Conservation (phyloP, 2,329 filamentous ascomycete species). For the Samsoniella hepiali region DNA sequence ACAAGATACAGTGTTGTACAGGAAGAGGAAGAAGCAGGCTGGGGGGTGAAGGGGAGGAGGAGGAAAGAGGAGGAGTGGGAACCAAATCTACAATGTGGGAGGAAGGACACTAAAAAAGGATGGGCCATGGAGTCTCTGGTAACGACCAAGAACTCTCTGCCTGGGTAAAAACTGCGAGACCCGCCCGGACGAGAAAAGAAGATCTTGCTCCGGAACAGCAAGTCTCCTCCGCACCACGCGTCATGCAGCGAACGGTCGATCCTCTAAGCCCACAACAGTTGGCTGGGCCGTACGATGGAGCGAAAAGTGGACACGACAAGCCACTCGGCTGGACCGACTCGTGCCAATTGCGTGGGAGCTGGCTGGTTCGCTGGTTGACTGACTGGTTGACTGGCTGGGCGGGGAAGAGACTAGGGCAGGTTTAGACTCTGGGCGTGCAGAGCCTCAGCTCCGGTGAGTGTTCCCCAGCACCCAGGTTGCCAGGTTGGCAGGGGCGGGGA, state of each 20-base stretch:
- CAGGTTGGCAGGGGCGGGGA: neutral
- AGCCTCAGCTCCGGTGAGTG: constrained; percentile 6
- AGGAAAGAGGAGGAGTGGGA: neutral
- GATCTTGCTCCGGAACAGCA: constrained; percentile 12
- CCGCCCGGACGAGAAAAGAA: neutral
- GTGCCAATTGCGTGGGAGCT: constrained; percentile 1
- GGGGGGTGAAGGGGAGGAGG: neutral
- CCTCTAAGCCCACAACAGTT: neutral
- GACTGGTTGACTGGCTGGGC: neutral
- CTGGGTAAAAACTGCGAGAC: neutral
- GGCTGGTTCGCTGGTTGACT: neutral
- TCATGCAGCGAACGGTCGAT: constrained; percentile 15
- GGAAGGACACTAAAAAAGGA: constrained; percentile 4
- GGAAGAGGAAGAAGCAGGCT: constrained; percentile 1
- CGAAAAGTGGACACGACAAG: constrained; percentile 4
- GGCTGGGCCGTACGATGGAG: constrained; percentile 6
- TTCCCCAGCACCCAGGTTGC: neutral
- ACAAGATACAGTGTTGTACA: neutral
- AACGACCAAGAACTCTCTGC: neutral
- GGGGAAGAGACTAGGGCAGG: neutral
- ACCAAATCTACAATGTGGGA: neutral
- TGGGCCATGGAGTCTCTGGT: neutral
- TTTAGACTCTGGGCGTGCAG: constrained; percentile 13
- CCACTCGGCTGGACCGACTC: constrained; percentile 1
- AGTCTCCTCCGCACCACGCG: constrained; percentile 12